Conservation (phyloP, 495 filamentous ascomycete genomes). For the Hamigera avellanea region DNA sequence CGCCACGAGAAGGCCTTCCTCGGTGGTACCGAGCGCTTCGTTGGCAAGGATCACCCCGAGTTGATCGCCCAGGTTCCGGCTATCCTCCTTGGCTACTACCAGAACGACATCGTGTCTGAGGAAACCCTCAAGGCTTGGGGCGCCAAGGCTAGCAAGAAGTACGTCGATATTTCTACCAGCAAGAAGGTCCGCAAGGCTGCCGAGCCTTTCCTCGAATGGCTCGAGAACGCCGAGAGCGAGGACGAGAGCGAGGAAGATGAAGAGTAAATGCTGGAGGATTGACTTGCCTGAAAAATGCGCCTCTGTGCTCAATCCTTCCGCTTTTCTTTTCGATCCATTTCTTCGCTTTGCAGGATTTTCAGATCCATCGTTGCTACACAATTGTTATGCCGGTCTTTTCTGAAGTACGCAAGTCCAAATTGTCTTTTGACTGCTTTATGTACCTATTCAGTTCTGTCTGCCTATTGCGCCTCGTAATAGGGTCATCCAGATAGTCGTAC, state of each 20-base stretch:
- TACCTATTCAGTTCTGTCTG: too few species aligned
- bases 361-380: too few species aligned
- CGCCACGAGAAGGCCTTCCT: conserved; percentile 93
- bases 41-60: conserved; percentile 70
- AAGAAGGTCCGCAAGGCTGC: conserved; percentile 95
- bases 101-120: conserved; percentile 78
- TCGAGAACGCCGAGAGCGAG: conserved; percentile 81
- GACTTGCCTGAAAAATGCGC: neutral
- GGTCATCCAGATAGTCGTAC: neutral
- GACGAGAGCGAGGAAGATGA: conserved; percentile 56
- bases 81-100: conserved; percentile 77
- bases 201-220: conserved; percentile 88
- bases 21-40: conserved; percentile 90
- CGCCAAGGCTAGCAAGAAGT: conserved; percentile 91
- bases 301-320: too few species aligned
- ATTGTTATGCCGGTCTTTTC: too few species aligned
- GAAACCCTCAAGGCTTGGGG: conserved; percentile 86
- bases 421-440: too few species aligned
- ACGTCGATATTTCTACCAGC: conserved; percentile 78
- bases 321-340: conserved; percentile 1
- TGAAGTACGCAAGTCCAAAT: too few species aligned
- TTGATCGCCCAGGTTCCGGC: conserved; percentile 68
- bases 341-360: conserved; percentile 1
- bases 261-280: conserved; percentile 16
- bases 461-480: too few species aligned